Evolutionary conservation across 2,329 filamentous ascomycete species (phyloP).

Genomic region (Delphinella strobiligena): DNA sequence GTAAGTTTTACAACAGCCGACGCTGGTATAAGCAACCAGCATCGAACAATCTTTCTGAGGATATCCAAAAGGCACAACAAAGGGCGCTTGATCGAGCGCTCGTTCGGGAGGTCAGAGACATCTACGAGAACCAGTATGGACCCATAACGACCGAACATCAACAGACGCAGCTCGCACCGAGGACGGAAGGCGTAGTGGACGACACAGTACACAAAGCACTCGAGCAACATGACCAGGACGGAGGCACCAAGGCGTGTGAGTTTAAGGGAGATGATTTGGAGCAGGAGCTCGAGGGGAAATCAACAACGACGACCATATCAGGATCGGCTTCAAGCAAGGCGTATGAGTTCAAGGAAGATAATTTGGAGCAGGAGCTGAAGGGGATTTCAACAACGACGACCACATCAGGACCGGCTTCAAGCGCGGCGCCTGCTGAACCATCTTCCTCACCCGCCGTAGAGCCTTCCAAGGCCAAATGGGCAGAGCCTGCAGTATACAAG

Average conservation of each 20-base stretch:
- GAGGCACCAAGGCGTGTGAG: no score
- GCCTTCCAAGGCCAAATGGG: conserved; percentile 14
- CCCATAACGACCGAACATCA: conserved; percentile 21
- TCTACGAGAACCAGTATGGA: conserved; percentile 33
- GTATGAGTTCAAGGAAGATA: no score
- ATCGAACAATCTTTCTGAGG: conserved; percentile 8
- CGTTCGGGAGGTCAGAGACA: conserved; percentile 25
- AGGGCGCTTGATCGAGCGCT: conserved; percentile 21
- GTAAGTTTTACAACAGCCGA: conserved; percentile 20
- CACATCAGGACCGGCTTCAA: not conserved
- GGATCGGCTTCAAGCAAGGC: no score
- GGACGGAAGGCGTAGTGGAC: no score
- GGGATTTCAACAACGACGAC: no score
- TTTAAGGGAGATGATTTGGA: no score
- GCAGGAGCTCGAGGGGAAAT: no score
- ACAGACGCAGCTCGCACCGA: conserved; percentile 10
- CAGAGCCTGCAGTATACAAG: conserved; percentile 41
- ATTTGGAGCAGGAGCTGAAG: no score
- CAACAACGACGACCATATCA: no score
- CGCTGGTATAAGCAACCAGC: conserved; percentile 26
- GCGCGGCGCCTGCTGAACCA: conserved; percentile 3
- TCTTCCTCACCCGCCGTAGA: not conserved
- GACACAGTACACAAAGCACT: no score
- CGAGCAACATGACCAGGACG: no score
- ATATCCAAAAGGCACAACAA: conserved; percentile 13